Evolutionary conservation across 2,329 filamentous ascomycete genomes (phyloP).

Genomic region (Coniochaeta sp.): DNA sequence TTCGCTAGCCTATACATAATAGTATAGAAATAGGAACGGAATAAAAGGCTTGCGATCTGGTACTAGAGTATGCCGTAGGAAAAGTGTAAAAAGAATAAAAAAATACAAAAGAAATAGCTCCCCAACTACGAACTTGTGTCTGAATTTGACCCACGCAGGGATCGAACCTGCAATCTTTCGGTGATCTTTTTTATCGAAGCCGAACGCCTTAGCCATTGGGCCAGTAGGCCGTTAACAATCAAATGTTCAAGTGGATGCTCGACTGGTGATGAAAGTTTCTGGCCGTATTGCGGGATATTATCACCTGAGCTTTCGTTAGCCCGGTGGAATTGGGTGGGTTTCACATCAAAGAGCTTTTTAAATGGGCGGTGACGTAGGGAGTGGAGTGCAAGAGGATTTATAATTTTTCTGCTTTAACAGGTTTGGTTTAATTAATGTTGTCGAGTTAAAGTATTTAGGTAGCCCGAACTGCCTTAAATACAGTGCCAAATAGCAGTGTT

Average conservation of each 20-base stretch:
- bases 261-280: neutral
- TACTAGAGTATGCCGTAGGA: too few relatives aligned
- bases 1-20: too few relatives aligned
- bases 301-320: neutral
- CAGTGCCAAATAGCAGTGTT: too few relatives aligned
- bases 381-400: neutral
- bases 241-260: neutral
- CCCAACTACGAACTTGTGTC: neutral
- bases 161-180: slow-evolving; percentile 1
- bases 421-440: too few relatives aligned
- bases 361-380: neutral
- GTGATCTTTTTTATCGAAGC: neutral
- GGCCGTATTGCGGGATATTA: neutral
- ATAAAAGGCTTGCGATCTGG: too few relatives aligned
- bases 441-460: too few relatives aligned
- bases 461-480: too few relatives aligned
- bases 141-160: neutral
- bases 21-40: too few relatives aligned
- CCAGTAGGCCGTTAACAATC: neutral
- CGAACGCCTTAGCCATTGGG: slow-evolving; percentile 1
- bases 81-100: neutral
- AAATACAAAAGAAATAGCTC: neutral
- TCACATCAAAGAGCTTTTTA: too few relatives aligned
- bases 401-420: too few relatives aligned
- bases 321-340: neutral